Evolutionary conservation across 2,329 filamentous ascomycete species (phyloP).

Genomic region (Calonectria pteridis): DNA sequence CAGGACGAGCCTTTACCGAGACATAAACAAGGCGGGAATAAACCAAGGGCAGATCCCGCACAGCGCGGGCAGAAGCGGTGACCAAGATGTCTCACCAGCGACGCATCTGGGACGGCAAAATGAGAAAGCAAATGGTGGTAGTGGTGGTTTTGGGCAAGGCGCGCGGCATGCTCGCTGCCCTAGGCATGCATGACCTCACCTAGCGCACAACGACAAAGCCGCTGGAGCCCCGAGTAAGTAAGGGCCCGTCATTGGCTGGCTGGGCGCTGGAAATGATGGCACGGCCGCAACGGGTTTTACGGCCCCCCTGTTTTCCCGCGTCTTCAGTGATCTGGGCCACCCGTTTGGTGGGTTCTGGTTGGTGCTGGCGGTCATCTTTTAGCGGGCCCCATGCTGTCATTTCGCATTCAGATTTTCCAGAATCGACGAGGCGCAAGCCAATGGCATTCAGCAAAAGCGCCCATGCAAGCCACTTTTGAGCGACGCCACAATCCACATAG

Average conservation of each 20-base stretch:
- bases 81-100: conserved; percentile 20
- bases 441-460: conserved; percentile 5
- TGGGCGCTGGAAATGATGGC: conserved; percentile 10
- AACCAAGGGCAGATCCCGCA: conserved; percentile 1
- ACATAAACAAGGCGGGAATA: conserved; percentile 6
- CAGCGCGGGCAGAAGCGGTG: not conserved
- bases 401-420: conserved; percentile 37
- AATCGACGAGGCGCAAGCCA: conserved; percentile 27
- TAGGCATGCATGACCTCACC: conserved; percentile 25
- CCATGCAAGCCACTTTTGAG: conserved; percentile 8
- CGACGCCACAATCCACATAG: conserved; percentile 3
- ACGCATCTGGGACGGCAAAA: not conserved
- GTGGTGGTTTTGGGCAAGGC: conserved; percentile 8
- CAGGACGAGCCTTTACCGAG: not conserved
- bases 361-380: conserved; percentile 33
- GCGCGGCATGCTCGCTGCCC: conserved; percentile 13
- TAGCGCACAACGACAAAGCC: not conserved
- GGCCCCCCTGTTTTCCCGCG: conserved; percentile 15
- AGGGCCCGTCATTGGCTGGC: not conserved
- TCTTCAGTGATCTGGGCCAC: conserved; percentile 1
- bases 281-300: conserved; percentile 8
- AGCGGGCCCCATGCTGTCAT: conserved; percentile 44
- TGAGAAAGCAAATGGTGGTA: not conserved
- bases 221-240: not conserved
- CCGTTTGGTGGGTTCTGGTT: conserved; percentile 23